Evolutionary conservation across 2,329 filamentous ascomycete species (phyloP).

Genomic region (Cadophora luteo-olivacea): DNA sequence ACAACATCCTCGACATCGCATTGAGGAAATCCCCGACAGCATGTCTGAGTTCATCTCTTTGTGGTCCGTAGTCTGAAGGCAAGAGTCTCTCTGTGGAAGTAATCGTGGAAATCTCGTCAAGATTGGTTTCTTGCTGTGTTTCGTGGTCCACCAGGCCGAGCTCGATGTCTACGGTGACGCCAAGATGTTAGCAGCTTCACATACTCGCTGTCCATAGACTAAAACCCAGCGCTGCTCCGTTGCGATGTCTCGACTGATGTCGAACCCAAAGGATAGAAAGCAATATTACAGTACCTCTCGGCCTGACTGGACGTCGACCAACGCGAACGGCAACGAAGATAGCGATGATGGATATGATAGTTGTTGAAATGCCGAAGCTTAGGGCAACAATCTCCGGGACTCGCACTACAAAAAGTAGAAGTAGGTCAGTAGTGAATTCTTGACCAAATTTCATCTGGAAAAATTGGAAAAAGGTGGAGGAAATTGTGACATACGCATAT

Average conservation of each 20-base stretch:
- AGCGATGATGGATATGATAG: background rate
- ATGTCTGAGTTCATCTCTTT: background rate
- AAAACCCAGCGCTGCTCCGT: too few species aligned
- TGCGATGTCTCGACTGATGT: too few species aligned
- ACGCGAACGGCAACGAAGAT: background rate
- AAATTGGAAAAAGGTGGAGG: too few species aligned
- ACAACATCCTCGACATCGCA: background rate
- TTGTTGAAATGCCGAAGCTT: background rate
- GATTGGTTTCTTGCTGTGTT: background rate
- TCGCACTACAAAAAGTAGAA: background rate
- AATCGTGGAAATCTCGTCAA: background rate
- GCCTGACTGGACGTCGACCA: background rate
- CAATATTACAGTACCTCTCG: background rate
- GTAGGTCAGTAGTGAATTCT: background rate
- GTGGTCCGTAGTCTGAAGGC: background rate
- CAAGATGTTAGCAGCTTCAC: background rate
- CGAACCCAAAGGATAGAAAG: background rate
- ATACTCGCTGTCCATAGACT: too few species aligned
- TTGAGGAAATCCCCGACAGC: background rate
- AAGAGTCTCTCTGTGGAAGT: background rate
- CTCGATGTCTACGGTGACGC: background rate
- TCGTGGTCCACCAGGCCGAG: background rate
- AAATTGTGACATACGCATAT: too few species aligned
- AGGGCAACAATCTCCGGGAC: background rate
- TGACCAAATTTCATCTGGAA: background rate